Percentiles rank a stretch among this genome's conserved stretches.
These are phyloP conservation scores for Malbranchea cinnamomea DNA, from an alignment of 2,329 filamentous ascomycete species.

Conservation along the genomic window DNA sequence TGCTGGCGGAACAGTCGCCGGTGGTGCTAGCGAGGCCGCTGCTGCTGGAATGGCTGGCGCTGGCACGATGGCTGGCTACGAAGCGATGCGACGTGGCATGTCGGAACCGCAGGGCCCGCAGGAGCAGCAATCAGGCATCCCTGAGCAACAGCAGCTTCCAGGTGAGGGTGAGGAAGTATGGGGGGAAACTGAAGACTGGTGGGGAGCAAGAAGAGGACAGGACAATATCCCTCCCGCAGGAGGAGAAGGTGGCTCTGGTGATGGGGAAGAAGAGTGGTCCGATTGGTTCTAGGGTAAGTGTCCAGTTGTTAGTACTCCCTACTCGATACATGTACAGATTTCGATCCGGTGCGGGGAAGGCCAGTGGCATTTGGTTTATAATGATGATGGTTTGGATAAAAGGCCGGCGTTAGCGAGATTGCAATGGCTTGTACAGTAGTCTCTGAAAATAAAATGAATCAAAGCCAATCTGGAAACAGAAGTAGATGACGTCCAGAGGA, in stretches of 20 bases:
- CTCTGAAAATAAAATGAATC: too few relatives aligned
- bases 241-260: constrained; percentile 16
- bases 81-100: constrained; percentile 42
- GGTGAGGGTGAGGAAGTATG: constrained; percentile 19
- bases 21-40: constrained; percentile 12
- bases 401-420: too few relatives aligned
- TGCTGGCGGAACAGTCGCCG: constrained; percentile 12
- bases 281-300: constrained; percentile 9
- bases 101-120: constrained; percentile 3
- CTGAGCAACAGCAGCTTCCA: constrained; percentile 1
- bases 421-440: too few relatives aligned
- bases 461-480: too few relatives aligned
- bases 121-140: constrained; percentile 8
- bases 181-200: constrained; percentile 15
- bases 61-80: constrained; percentile 47
- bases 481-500: too few relatives aligned
- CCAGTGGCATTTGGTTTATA: too few relatives aligned
- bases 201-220: constrained; percentile 3
- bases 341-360: too few relatives aligned
- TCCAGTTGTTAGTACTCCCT: too few relatives aligned
- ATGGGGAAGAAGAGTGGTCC: constrained; percentile 12
- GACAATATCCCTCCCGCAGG: constrained; percentile 16
- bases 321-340: too few relatives aligned
- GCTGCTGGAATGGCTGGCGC: constrained; percentile 37
- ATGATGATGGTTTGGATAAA: too few relatives aligned